These are phyloP conservation scores for Fusarium bulbicola DNA, from an alignment of 2,329 filamentous ascomycete genomes.

Conservation along the genomic window DNA sequence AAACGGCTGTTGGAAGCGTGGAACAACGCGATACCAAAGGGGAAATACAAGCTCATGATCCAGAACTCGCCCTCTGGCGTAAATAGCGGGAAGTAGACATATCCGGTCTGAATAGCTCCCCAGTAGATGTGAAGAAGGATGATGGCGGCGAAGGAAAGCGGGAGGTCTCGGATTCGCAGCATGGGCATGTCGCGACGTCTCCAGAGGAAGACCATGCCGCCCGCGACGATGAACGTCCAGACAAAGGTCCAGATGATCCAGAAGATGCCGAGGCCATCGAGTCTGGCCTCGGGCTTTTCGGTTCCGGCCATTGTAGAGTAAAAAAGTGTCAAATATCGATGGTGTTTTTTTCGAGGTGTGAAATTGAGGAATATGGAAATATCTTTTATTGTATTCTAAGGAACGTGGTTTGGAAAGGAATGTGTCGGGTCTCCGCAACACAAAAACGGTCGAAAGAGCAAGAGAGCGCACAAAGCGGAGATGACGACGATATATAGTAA, in stretches of 20 bases:
- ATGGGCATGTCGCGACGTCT: conserved; percentile 52
- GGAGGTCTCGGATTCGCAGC: conserved; percentile 52
- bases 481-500: conserved; percentile 29
- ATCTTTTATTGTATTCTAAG: conserved; percentile 8
- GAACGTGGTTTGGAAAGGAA: conserved; percentile 37
- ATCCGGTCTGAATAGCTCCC: conserved; percentile 51
- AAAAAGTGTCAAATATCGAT: neutral
- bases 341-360: neutral
- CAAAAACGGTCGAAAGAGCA: neutral
- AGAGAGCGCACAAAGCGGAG: conserved; percentile 3
- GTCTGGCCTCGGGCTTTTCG: conserved; percentile 42
- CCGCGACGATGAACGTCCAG: conserved; percentile 52
- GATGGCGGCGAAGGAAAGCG: conserved; percentile 53
- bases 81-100: conserved; percentile 51
- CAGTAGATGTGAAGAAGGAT: conserved; percentile 55
- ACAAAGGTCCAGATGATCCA: conserved; percentile 49
- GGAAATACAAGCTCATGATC: conserved; percentile 73
- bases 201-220: conserved; percentile 54
- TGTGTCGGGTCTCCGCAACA: conserved; percentile 15
- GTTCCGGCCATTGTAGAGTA: conserved; percentile 32
- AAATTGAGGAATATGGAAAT: neutral
- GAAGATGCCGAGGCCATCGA: conserved; percentile 54
- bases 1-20: conserved; percentile 71
- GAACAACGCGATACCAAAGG: conserved; percentile 72
- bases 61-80: conserved; percentile 68